Conservation (phyloP, 768 basidiomycete species). For the Lentinula sp. region DNA sequence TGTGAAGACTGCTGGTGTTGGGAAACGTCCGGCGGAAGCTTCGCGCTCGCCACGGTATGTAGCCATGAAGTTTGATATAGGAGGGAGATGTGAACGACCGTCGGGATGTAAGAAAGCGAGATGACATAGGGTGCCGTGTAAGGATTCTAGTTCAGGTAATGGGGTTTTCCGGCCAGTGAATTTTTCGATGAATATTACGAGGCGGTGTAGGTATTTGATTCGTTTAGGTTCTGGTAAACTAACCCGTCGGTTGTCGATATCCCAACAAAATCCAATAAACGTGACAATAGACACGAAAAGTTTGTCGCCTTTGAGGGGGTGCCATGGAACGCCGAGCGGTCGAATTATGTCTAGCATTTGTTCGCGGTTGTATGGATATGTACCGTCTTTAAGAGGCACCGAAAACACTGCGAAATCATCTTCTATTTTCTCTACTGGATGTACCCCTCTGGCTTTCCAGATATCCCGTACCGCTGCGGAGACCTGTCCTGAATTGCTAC, state of each 20-base stretch:
- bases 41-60: conserved; percentile 11
- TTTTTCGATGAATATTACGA: background rate
- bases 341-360: conserved; percentile 6
- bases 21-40: no score
- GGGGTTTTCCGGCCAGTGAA: background rate
- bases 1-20: conserved; percentile 6
- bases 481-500: conserved; percentile 6
- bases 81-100: conserved; percentile 19
- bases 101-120: conserved; percentile 21
- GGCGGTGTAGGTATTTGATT: no score
- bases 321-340: conserved; percentile 18
- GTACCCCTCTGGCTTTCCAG: background rate
- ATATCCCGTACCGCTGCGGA: conserved; percentile 10
- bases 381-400: background rate
- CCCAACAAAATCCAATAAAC: conserved; percentile 24
- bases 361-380: background rate
- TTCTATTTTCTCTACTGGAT: conserved; percentile 19
- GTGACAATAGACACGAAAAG: conserved; percentile 13
- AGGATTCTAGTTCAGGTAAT: conserved; percentile 2
- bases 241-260: conserved; percentile 11
- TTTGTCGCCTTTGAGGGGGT: conserved; percentile 14
- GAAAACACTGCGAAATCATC: conserved; percentile 23
- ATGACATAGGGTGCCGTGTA: conserved; percentile 27
- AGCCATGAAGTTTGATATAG: conserved; percentile 18
- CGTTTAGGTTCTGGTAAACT: no score